Conservation (phyloP, 2,329 filamentous ascomycete genomes). For the Boeremia exigua region DNA sequence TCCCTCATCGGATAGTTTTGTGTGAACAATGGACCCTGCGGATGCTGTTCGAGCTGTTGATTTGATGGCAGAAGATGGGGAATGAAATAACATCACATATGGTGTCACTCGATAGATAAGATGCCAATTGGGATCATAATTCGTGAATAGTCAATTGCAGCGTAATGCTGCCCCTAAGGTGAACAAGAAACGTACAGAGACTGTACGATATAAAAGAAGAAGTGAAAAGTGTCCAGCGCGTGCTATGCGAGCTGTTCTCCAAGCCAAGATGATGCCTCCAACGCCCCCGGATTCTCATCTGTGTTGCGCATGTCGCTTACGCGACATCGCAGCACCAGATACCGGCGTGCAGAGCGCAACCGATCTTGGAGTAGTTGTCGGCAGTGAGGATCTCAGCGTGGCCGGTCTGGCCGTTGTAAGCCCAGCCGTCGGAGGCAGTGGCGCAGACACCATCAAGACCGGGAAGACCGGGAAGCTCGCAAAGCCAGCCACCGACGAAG, state of each 20-base stretch:
- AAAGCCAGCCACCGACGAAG: conserved; percentile 46
- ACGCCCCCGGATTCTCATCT: conserved; percentile 15
- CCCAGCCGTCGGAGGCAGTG: conserved; percentile 34
- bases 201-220: conserved; percentile 26
- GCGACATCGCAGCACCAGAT: conserved; percentile 45
- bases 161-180: conserved; percentile 17
- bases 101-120: not conserved
- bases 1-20: not conserved
- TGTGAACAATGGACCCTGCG: not conserved
- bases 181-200: conserved; percentile 31
- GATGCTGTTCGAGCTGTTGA: not conserved
- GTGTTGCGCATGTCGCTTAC: conserved; percentile 23
- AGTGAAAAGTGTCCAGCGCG: conserved; percentile 17
- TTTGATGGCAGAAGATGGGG: not conserved
- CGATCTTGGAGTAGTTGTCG: conserved; percentile 38
- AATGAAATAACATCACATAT: conserved; percentile 3
- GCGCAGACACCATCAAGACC: conserved; percentile 37
- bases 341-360: conserved; percentile 29
- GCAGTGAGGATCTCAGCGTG: conserved; percentile 42
- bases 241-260: conserved; percentile 17
- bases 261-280: conserved; percentile 17
- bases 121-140: conserved; percentile 19
- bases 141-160: conserved; percentile 22
- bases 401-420: conserved; percentile 38
- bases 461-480: conserved; percentile 37